Evolutionary conservation across 768 basidiomycete genomes (phyloP).

Genomic region (Daedalea quercina): DNA sequence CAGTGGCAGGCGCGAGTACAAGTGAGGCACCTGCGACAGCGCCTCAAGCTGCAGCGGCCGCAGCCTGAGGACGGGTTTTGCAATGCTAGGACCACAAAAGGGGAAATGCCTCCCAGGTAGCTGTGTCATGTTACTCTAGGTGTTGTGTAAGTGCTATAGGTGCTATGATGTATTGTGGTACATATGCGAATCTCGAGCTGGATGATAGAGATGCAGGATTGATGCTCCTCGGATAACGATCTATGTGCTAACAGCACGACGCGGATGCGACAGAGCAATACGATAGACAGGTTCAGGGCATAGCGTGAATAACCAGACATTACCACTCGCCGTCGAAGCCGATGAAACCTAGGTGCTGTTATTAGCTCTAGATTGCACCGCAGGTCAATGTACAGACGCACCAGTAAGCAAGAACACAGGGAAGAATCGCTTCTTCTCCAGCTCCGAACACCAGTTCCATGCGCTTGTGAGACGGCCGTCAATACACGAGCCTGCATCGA

Average conservation of each 20-base stretch:
- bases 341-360: conserved; percentile 50
- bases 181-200: not conserved
- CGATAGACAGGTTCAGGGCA: not conserved
- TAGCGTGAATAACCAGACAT: not conserved
- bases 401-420: conserved; percentile 72
- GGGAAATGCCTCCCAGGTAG: not conserved
- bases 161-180: not conserved
- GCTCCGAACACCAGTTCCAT: conserved; percentile 84
- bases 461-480: conserved; percentile 84
- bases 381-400: conserved; percentile 25
- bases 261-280: not conserved
- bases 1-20: conserved; percentile 1
- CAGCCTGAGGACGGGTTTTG: not conserved
- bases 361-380: conserved; percentile 1
- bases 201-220: too few relatives aligned
- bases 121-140: not conserved
- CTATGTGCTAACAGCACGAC: not conserved
- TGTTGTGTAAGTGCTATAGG: not conserved
- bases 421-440: conserved; percentile 87
- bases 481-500: conserved; percentile 80
- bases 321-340: conserved; percentile 88
- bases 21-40: not conserved
- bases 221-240: not conserved
- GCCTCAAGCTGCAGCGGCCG: not conserved
- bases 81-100: not conserved